Evolutionary conservation across 345 rosid genomes (phyloP), one percentile per base, ranked within the genome.

Genomic region (Excoecaria agallocha): DNA sequence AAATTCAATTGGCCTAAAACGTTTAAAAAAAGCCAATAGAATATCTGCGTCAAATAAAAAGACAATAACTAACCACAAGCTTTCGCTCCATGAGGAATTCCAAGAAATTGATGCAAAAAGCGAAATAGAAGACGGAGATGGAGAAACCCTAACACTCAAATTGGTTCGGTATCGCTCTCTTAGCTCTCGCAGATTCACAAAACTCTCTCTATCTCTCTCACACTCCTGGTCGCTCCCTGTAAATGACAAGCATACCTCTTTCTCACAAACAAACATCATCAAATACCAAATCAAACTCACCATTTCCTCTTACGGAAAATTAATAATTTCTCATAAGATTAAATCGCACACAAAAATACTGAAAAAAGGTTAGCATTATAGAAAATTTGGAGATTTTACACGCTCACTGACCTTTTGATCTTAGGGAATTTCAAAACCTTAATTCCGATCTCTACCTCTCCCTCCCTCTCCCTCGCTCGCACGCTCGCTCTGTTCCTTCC

Each of bases 161-260:
- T 77, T 37, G 46, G 70, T 30, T 73, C 37, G 64, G 25, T 69
- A 54, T 71, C 60, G 75, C 76, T 71, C 75, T 60, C 78, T 63
- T 39, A 67, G 51, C 73, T 82, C 80, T 84, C 56, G 58, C 52
- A 15, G 58, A 68, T 60, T 51, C 60, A 69, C 60, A 51, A 68
- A 68, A 51, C 82, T 79, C 90, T 82, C 86, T 73, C 82, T 75
- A 68, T 71, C 82, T 75, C 89, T 87, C 91, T 84, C 89, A 76
- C 86, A 80, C 88, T 72, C 86, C 59, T 71, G 72, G 82, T 75
- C 62, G 78, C 84, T 73, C 80, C 85, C 94, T 87, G 94, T 94
- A 88, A 85, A 88, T 78, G 82, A 86, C 77, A 91, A 91, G 86
- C 84, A 89, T 83, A 87, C 83, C 94, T 91, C 92, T 87, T 85